Percentiles rank a stretch among this genome's conserved stretches.
Evolutionary conservation across 441 rosid genomes (phyloP).

Genomic region (Pelargonium fulgidum): DNA sequence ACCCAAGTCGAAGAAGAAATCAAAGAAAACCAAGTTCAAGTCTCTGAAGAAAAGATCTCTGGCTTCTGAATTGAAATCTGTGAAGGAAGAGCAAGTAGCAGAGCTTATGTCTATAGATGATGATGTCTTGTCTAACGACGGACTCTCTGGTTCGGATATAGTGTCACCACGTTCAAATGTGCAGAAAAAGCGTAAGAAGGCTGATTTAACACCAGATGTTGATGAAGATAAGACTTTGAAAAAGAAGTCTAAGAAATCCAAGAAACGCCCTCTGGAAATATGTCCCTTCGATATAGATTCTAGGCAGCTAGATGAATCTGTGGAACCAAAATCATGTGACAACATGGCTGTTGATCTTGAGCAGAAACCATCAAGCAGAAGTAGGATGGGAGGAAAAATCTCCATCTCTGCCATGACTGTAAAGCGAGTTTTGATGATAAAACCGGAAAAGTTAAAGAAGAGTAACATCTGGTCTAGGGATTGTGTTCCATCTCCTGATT

Average conservation of each 20-base stretch:
- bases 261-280: slow-evolving; percentile 39
- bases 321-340: slow-evolving; percentile 35
- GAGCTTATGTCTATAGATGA: slow-evolving; percentile 59
- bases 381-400: slow-evolving; percentile 73
- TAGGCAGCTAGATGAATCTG: slow-evolving; percentile 40
- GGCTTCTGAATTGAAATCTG: slow-evolving; percentile 53
- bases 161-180: slow-evolving; percentile 38
- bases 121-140: slow-evolving; percentile 40
- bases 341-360: slow-evolving; percentile 48
- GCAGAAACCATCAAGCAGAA: slow-evolving; percentile 54
- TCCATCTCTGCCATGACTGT: slow-evolving; percentile 75
- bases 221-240: slow-evolving; percentile 49
- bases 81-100: slow-evolving; percentile 45
- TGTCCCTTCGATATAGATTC: slow-evolving; percentile 34
- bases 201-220: slow-evolving; percentile 33
- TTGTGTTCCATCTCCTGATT: slow-evolving; percentile 87
- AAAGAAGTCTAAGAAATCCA: slow-evolving; percentile 76
- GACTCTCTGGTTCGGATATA: slow-evolving; percentile 45
- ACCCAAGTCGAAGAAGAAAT: slow-evolving; percentile 82
- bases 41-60: slow-evolving; percentile 87
- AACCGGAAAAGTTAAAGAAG: slow-evolving; percentile 85
- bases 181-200: slow-evolving; percentile 66
- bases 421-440: slow-evolving; percentile 74
- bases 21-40: slow-evolving; percentile 85
- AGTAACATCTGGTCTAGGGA: slow-evolving; percentile 94